Conservation (phyloP, 495 filamentous ascomycete species). For the Penicillium daleae region DNA sequence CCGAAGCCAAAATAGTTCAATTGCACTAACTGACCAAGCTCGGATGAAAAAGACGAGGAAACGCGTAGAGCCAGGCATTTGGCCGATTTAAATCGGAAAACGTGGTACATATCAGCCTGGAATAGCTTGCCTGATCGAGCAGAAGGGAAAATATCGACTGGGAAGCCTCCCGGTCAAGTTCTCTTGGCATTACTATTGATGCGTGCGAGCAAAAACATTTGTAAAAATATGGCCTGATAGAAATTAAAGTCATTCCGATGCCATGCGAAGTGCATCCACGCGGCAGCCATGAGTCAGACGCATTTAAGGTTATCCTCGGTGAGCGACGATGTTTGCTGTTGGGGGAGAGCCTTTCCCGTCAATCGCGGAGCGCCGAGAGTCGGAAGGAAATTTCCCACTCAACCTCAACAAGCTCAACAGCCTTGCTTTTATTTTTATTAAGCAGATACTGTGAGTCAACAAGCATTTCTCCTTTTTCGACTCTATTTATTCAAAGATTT, state of each 20-base stretch:
- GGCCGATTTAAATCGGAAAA: too few species aligned
- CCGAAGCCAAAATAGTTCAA: too few species aligned
- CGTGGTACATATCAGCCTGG: background rate
- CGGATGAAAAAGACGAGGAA: too few species aligned
- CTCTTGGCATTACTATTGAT: background rate
- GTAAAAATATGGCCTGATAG: conserved; percentile 7
- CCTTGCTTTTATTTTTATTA: background rate
- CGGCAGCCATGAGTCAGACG: background rate
- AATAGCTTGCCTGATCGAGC: background rate
- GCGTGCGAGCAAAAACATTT: background rate
- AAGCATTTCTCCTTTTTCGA: background rate
- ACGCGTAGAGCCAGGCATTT: too few species aligned
- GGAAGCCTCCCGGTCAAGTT: background rate
- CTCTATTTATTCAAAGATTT: background rate
- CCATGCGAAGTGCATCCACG: background rate
- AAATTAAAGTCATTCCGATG: background rate
- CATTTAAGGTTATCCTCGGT: conserved; percentile 26
- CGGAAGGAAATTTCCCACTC: conserved; percentile 24
- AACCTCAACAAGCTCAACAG: conserved; percentile 22
- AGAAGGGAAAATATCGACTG: background rate
- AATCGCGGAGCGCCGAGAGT: conserved; percentile 15
- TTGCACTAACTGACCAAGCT: background rate
- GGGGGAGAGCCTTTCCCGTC: conserved; percentile 16
- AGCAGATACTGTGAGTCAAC: background rate
- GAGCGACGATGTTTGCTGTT: conserved; percentile 19